Base-by-base conservation (phyloP, 2,329 filamentous ascomycete genomes). In the Fusarium sp. region DNA sequence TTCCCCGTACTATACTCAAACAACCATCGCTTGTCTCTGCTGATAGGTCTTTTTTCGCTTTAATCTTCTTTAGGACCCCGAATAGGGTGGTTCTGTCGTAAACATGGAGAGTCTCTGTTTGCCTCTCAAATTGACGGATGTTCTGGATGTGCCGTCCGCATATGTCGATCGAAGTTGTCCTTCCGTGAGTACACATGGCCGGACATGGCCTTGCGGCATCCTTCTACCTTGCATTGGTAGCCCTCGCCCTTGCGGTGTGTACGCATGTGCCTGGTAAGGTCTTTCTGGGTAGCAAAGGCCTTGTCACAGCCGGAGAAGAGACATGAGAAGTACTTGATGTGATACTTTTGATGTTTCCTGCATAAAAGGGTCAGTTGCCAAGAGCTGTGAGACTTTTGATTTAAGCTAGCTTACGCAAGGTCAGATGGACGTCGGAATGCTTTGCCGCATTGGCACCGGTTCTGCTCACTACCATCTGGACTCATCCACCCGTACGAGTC, bases 301-400 rank as follows among this genome's bases (percentile, higher is more conserved):
- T 67, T 68, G 27, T 68, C 63, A 25, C 68, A 70, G 11, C 63
- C 66, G 1, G 60, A 57, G 35, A 60, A 66, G 14, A 70, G 66
- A 55, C 68, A 70, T 19, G 66, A 63, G 37, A 68, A 70, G 60
- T 68, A 66, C 51, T 70, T 70, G 52, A 70, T 65, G 53, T 70
- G 68, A 42, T 70, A 70, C 49, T 70, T 70, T 57, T 70, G 66
- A 42, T 70, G 68, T 46, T 70, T 70, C 11, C 68, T 70, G 27
- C 8, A 35, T 9, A 7, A 15, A 15, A 33, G 14, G 14, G 25
- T 67, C 52, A 69, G 49, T 43, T 37, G 21, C 21, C 13, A 33
- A 15, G 19, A 8, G 14, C 9, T 9, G 9, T 19, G 19, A 32
- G 42, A 6, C 7, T 27, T 1, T 23, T 14, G 31, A 31, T 7